These are phyloP conservation scores for Margaritispora aquatica DNA, from an alignment of 495 filamentous ascomycete genomes.

Conservation along the genomic window DNA sequence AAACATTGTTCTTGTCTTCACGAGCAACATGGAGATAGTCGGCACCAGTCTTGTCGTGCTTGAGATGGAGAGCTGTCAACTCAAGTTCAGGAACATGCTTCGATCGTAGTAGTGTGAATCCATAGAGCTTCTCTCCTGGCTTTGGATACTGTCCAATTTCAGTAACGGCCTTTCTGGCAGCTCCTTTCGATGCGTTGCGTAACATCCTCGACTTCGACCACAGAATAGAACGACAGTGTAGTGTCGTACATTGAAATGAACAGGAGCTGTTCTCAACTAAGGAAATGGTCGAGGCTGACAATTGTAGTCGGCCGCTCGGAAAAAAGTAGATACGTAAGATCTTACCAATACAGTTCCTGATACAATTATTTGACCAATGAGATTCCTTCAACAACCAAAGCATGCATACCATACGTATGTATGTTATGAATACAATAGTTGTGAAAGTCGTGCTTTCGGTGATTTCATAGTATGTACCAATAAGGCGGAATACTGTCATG, in stretches of 20 bases:
- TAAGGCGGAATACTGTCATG: too few species aligned
- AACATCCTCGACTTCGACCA: constrained; percentile 32
- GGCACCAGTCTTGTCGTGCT: constrained; percentile 88
- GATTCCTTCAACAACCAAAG: too few species aligned
- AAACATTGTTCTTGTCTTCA: constrained; percentile 98
- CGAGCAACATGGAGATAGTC: constrained; percentile 92
- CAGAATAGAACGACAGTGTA: not conserved
- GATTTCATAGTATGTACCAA: too few species aligned
- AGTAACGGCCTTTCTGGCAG: constrained; percentile 58
- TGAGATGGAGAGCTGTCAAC: constrained; percentile 80
- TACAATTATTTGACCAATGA: too few species aligned
- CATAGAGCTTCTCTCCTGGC: constrained; percentile 79
- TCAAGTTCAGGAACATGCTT: constrained; percentile 94
- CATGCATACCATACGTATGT: too few species aligned
- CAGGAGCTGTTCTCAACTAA: not conserved
- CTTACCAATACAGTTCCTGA: too few species aligned
- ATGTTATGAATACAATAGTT: too few species aligned
- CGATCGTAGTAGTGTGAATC: constrained; percentile 80
- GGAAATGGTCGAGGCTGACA: not conserved
- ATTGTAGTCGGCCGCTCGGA: not conserved
- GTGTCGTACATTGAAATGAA: not conserved
- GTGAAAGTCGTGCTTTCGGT: too few species aligned
- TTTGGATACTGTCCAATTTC: constrained; percentile 65
- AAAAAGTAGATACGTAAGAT: too few species aligned
- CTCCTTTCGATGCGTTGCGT: constrained; percentile 42